Evolutionary conservation across 1,139 yeast genomes (phyloP).

Genomic region (Hansenula sp.): DNA sequence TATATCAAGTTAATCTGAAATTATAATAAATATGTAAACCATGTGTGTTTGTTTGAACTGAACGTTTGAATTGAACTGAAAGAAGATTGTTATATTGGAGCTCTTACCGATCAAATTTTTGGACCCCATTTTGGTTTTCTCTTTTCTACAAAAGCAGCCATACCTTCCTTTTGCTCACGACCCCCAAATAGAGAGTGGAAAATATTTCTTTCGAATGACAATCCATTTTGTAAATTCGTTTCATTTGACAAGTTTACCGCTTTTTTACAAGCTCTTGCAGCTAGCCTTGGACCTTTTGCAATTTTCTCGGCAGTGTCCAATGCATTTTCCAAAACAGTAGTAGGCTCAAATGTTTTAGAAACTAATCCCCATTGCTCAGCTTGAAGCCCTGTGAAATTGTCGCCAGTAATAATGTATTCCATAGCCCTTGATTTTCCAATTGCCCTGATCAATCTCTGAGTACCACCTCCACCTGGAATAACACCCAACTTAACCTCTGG

Average conservation of each 20-base stretch:
- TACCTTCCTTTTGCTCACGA: slow-evolving; percentile 45
- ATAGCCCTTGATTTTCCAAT: slow-evolving; percentile 47
- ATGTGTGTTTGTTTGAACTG: no score
- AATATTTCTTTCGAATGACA: slow-evolving; percentile 37
- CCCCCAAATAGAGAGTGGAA: slow-evolving; percentile 44
- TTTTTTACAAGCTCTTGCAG: slow-evolving; percentile 44
- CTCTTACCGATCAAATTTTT: slow-evolving; percentile 4
- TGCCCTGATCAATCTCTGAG: slow-evolving; percentile 42
- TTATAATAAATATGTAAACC: no score
- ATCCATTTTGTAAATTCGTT: slow-evolving; percentile 33
- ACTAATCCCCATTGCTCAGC: slow-evolving; percentile 50
- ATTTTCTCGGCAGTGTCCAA: slow-evolving; percentile 40
- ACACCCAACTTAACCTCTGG: slow-evolving; percentile 51
- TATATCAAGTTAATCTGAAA: no score
- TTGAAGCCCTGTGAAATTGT: slow-evolving; percentile 37
- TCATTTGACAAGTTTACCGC: slow-evolving; percentile 39
- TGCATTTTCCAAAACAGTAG: slow-evolving; percentile 37
- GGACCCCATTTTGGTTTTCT: slow-evolving; percentile 35
- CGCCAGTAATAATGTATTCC: slow-evolving; percentile 45
- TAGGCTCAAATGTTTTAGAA: slow-evolving; percentile 36
- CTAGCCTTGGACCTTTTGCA: slow-evolving; percentile 38
- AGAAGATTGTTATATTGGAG: no score
- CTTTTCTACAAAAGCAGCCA: slow-evolving; percentile 46
- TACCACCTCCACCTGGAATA: slow-evolving; percentile 52
- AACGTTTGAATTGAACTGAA: no score